Percentiles rank a stretch among this genome's conserved stretches.
These are phyloP conservation scores for Marchantia paleacea DNA, from an alignment of 225 moss, liverwort and hornwort species.

Conservation along the genomic window DNA sequence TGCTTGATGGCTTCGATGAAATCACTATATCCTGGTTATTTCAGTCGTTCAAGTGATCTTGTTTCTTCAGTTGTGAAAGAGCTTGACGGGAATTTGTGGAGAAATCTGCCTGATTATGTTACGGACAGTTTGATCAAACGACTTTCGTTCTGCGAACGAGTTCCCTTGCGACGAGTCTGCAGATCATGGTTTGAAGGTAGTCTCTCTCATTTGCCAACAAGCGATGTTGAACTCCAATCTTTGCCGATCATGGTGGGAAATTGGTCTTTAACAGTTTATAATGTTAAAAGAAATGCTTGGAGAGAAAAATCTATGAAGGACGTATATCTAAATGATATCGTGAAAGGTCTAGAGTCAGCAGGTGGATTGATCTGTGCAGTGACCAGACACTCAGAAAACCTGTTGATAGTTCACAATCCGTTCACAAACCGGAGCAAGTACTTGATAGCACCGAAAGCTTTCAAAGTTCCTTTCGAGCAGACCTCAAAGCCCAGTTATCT, in stretches of 20 bases:
- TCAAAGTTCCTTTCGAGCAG: not conserved
- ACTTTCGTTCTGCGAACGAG: slow-evolving; percentile 12
- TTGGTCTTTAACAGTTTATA: slow-evolving; percentile 12
- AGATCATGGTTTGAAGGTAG: not conserved
- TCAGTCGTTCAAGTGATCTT: not conserved
- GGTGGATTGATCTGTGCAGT: slow-evolving; percentile 14
- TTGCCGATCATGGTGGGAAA: slow-evolving; percentile 15
- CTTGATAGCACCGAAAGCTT: not conserved
- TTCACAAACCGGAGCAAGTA: slow-evolving; percentile 1
- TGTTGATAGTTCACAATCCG: slow-evolving; percentile 16
- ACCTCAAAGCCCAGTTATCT: not conserved
- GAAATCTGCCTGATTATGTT: not conserved
- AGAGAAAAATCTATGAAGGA: slow-evolving; percentile 9
- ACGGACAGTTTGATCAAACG: not conserved
- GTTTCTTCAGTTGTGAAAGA: not conserved
- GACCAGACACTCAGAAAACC: slow-evolving; percentile 7
- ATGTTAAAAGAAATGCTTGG: slow-evolving; percentile 3
- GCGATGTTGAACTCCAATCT: slow-evolving; percentile 8
- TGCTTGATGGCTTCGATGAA: not conserved
- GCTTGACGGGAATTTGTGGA: slow-evolving; percentile 9
- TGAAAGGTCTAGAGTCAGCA: slow-evolving; percentile 7
- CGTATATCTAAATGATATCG: slow-evolving; percentile 15
- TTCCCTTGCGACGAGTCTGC: slow-evolving; percentile 1
- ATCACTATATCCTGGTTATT: not conserved
- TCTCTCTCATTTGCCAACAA: not conserved